These are phyloP conservation scores for Mrakia hoshinonis DNA, from an alignment of 768 basidiomycete species.

Conservation along the genomic window DNA sequence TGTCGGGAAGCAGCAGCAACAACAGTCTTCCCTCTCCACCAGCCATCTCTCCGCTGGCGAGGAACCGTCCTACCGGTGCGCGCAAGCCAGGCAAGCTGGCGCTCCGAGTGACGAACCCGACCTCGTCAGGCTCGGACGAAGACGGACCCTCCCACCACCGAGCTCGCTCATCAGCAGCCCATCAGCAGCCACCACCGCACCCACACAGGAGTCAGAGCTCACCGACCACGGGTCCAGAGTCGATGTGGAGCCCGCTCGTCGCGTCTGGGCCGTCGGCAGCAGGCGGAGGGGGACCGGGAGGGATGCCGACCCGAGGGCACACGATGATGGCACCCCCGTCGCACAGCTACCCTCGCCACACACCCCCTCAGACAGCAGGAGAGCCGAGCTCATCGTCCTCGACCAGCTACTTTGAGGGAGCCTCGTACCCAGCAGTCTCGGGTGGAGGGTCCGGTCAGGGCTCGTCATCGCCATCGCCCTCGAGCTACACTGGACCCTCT, in stretches of 20 bases:
- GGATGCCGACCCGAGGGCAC: neutral
- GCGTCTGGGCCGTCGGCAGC: neutral
- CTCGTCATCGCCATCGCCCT: neutral
- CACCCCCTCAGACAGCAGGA: neutral
- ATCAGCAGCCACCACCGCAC: neutral
- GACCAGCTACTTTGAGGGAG: neutral
- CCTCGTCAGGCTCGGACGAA: neutral
- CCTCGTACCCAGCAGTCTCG: neutral
- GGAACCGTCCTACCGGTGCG: neutral
- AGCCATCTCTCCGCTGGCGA: neutral
- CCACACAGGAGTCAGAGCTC: conserved; percentile 3
- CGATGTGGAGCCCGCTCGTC: neutral
- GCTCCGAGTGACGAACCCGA: neutral
- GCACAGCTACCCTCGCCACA: neutral
- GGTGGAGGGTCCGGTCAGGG: neutral
- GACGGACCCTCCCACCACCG: neutral
- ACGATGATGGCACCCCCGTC: neutral
- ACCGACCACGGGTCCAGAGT: neutral
- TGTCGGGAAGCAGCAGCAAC: neutral
- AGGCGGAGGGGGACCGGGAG: neutral
- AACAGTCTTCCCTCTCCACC: neutral
- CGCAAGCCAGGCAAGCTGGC: conserved; percentile 4
- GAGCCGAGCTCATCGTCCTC: neutral
- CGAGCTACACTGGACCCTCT: conserved; percentile 4
- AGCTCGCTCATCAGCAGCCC: neutral